phyloP scores from a whole-genome alignment of 2,329 filamentous ascomycete genomes.

The Gnomoniopsis smithogilvyi region DNA sequence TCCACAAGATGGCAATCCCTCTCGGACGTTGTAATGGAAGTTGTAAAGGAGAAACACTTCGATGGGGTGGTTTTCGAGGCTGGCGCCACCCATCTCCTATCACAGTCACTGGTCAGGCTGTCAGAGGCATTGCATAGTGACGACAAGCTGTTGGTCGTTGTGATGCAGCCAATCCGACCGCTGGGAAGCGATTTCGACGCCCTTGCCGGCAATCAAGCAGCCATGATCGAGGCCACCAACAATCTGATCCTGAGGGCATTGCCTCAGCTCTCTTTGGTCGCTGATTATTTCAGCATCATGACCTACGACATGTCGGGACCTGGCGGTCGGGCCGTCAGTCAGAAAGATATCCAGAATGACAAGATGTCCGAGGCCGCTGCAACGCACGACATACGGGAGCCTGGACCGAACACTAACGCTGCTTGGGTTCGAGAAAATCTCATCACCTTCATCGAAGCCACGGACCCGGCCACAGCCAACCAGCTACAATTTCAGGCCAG shows the following conservation, averaged over 20 bases:
- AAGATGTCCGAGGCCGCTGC: constrained; percentile 5
- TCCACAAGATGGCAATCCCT: constrained; percentile 20
- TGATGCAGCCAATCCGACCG: constrained; percentile 19
- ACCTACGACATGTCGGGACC: constrained; percentile 23
- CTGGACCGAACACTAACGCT: constrained; percentile 17
- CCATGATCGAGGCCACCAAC: constrained; percentile 3
- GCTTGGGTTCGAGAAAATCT: constrained; percentile 19
- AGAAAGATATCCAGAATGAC: background rate
- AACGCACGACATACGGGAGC: constrained; percentile 16
- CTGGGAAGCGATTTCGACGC: constrained; percentile 5
- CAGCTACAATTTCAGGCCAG: constrained; percentile 5
- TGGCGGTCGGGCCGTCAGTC: constrained; percentile 12
- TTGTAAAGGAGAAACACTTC: constrained; percentile 18
- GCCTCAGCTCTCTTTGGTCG: constrained; percentile 15
- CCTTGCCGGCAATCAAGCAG: background rate
- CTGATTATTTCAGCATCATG: constrained; percentile 23
- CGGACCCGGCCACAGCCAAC: background rate
- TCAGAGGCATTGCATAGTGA: constrained; percentile 15
- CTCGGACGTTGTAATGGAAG: constrained; percentile 11
- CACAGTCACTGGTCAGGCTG: constrained; percentile 13
- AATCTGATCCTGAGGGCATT: constrained; percentile 14
- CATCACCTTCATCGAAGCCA: constrained; percentile 10
- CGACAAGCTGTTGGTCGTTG: constrained; percentile 19
- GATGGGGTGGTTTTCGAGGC: constrained; percentile 23
- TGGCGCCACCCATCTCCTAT: constrained; percentile 19